Conservation (phyloP, 768 basidiomycete species). For the Suillus alpinus region DNA sequence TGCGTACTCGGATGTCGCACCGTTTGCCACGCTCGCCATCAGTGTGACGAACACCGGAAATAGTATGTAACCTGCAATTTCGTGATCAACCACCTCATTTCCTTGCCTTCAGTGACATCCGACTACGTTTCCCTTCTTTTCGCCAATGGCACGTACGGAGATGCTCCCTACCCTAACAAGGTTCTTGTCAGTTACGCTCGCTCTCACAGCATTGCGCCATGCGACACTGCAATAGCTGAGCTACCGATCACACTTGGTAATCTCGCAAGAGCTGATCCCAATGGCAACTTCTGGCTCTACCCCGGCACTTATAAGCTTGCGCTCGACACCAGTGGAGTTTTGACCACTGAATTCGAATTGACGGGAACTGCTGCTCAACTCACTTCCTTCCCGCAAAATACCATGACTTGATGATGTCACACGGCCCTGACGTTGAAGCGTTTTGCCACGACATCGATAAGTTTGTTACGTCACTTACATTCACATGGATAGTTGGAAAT, state of each 20-base stretch:
- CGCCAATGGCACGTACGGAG: constrained; percentile 45
- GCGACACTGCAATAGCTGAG: constrained; percentile 28
- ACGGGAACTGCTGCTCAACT: constrained; percentile 41
- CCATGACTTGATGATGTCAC: constrained; percentile 1
- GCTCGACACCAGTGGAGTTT: constrained; percentile 39
- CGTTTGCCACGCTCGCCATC: constrained; percentile 49
- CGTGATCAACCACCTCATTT: background rate
- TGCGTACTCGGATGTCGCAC: constrained; percentile 38
- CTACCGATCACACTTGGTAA: constrained; percentile 46
- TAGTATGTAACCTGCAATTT: background rate
- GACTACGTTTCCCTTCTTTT: constrained; percentile 58
- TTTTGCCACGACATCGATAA: background rate
- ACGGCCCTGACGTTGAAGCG: background rate
- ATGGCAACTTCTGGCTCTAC: constrained; percentile 45
- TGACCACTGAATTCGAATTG: constrained; percentile 42
- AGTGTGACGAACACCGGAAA: constrained; percentile 47
- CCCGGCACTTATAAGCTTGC: constrained; percentile 40
- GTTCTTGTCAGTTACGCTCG: constrained; percentile 49
- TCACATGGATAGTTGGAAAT: background rate
- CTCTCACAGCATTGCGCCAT: constrained; percentile 30
- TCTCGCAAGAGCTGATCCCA: constrained; percentile 45
- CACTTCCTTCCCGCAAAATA: constrained; percentile 37
- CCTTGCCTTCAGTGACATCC: constrained; percentile 32
- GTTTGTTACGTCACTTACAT: background rate
- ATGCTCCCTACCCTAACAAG: constrained; percentile 51